These are phyloP conservation scores for Cocos nucifera DNA, from an alignment of 176 grass and related monocot species.

Conservation along the genomic window DNA sequence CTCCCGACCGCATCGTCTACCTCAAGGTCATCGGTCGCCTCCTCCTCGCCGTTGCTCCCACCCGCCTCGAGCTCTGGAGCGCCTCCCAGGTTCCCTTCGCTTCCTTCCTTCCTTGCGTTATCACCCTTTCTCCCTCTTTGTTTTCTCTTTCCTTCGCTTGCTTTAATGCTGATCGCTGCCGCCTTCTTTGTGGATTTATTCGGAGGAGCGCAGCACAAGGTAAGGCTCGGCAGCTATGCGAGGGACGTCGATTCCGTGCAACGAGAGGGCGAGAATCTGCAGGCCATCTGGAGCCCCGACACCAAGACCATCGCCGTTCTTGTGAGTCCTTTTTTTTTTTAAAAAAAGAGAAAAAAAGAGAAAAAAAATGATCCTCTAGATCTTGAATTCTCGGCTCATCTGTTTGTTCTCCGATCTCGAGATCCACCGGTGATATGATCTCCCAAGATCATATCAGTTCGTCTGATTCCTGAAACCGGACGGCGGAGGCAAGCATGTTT, in stretches of 20 bases:
- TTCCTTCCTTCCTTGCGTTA: background rate
- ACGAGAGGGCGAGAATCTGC: conserved; percentile 61
- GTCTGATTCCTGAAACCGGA: too few species aligned
- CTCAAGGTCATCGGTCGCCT: conserved; percentile 65
- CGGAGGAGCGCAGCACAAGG: conserved; percentile 44
- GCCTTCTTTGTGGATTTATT: conserved; percentile 2
- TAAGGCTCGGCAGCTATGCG: conserved; percentile 55
- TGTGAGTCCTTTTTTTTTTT: conserved; percentile 25
- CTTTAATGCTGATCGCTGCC: too few species aligned
- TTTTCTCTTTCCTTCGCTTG: background rate
- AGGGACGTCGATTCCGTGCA: conserved; percentile 50
- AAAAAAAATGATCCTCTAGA: background rate
- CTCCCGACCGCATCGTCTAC: conserved; percentile 62
- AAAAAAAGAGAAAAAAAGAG: too few species aligned
- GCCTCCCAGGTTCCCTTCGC: conserved; percentile 33
- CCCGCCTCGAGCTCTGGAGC: conserved; percentile 93
- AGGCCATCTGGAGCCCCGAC: conserved; percentile 89
- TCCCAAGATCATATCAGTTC: too few species aligned
- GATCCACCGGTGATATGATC: too few species aligned
- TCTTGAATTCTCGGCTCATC: too few species aligned
- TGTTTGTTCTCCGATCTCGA: too few species aligned
- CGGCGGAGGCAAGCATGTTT: too few species aligned
- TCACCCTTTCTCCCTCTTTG: background rate
- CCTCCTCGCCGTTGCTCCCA: conserved; percentile 67
- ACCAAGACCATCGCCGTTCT: conserved; percentile 71